Evolutionary conservation across 345 rosid genomes (phyloP), one percentile per base, ranked within the genome.

Genomic region (Moricandia arvensis): DNA sequence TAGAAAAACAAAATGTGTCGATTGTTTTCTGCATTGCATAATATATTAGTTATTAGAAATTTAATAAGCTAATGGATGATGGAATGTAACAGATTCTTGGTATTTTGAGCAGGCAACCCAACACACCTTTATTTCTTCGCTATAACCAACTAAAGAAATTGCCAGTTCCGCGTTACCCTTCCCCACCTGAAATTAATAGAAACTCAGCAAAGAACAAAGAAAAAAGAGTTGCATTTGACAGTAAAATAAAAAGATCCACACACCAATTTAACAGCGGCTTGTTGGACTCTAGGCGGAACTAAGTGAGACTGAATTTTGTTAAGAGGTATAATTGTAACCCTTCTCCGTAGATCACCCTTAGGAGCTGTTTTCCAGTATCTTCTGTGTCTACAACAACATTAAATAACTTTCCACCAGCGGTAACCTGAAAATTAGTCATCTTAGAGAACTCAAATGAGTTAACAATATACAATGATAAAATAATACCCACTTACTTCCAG

Each of bases 331-430:
- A 92, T 89, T 74, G 99, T 95, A 38, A 92, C 96, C 67, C 97
- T 83, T 81, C 93, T 90, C 69, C 88, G 88, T 43, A 95, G 97
- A 62, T 87, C 90, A 66, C 99, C 97, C 74, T 92, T 85, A 92
- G 96, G 66, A 95, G 89, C 78, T 88, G 93, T 59, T 95, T 95
- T 68, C 97, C 99, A 7, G 96, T 92, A 82, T 82, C 87, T 84
- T 95, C 96, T 53, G 91, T 80, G 86, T 95, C 99, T 63, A 95
- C 97, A 66, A 92, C 93, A 73, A 92, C 94, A 86, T 92, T 88
- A 77, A 70, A 92, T 74, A 95, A 75, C 85, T 88, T 95, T 41
- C 96, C 96, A 71, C 97, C 97, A 51, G 96, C 97, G 63, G 96
- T 87, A 37, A 93, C 99, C 99, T 92, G 66, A 62, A 80, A 78